Conservation (phyloP, 1,284 basidiomycete genomes). For the Ustilago vetiveriae region DNA sequence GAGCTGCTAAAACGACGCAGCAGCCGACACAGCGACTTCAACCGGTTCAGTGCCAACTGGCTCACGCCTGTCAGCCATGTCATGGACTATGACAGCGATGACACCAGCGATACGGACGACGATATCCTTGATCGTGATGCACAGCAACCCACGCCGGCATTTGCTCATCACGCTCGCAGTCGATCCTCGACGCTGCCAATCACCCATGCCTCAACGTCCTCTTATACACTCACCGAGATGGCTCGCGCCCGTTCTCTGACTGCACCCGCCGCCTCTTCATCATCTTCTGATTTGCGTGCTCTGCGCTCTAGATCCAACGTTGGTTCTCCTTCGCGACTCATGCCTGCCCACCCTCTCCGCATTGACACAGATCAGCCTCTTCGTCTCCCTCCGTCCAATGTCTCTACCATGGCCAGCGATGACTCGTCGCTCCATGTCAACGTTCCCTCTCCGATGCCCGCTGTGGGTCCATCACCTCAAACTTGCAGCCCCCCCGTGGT, state of each 20-base stretch:
- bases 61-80: constrained; percentile 23
- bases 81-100: constrained; percentile 34
- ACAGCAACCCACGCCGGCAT: neutral
- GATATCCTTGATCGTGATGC: constrained; percentile 1
- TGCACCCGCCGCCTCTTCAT: constrained; percentile 7
- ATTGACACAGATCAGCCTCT: constrained; percentile 51
- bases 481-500: constrained; percentile 22
- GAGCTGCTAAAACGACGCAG: constrained; percentile 35
- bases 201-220: constrained; percentile 1
- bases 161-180: constrained; percentile 13
- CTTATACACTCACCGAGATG: constrained; percentile 10
- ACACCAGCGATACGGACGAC: constrained; percentile 36
- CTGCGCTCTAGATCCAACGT: constrained; percentile 20
- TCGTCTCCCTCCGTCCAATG: constrained; percentile 28
- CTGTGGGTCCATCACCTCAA: constrained; percentile 12
- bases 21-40: constrained; percentile 37
- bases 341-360: constrained; percentile 46
- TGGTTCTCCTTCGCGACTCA: constrained; percentile 17
- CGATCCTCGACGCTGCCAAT: constrained; percentile 32
- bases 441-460: constrained; percentile 12
- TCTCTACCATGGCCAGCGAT: constrained; percentile 9
- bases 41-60: constrained; percentile 39
- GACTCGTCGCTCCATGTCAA: constrained; percentile 3
- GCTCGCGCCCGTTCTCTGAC: constrained; percentile 33
- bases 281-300: constrained; percentile 12